These are phyloP conservation scores for Coemansia sp. DNA, from an alignment of 192 early-diverging fungal genomes.

Conservation along the genomic window DNA sequence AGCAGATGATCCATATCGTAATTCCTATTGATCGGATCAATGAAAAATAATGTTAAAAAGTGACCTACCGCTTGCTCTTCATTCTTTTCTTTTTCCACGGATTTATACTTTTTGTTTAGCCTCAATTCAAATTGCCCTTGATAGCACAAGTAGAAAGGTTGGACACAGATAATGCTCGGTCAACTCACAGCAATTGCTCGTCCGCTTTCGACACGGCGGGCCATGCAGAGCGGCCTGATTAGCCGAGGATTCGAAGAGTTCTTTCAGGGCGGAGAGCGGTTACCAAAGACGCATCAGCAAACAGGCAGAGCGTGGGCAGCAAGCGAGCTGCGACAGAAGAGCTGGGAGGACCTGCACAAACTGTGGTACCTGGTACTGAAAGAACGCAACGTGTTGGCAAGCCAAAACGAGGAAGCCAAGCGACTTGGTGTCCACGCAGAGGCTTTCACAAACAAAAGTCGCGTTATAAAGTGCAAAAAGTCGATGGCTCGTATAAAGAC, in stretches of 20 bases:
- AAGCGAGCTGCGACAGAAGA: slow-evolving; percentile 86
- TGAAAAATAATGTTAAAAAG: no score
- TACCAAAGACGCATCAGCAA: slow-evolving; percentile 52
- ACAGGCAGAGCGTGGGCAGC: slow-evolving; percentile 85
- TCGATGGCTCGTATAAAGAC: slow-evolving; percentile 82
- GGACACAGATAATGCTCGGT: slow-evolving; percentile 25
- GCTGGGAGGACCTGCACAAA: slow-evolving; percentile 95
- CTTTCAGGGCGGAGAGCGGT: slow-evolving; percentile 56
- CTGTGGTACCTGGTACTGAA: slow-evolving; percentile 90
- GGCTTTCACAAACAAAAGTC: slow-evolving; percentile 62
- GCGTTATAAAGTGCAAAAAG: slow-evolving; percentile 76
- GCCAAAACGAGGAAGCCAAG: slow-evolving; percentile 66
- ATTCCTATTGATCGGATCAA: no score
- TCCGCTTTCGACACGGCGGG: slow-evolving; percentile 43
- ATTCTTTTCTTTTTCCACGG: slow-evolving; percentile 4
- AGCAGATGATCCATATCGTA: no score
- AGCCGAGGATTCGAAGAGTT: slow-evolving; percentile 64
- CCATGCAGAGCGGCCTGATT: slow-evolving; percentile 50
- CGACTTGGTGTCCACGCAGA: slow-evolving; percentile 57
- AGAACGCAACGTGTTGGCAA: slow-evolving; percentile 79
- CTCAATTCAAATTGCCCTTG: neutral
- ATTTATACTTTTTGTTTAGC: neutral
- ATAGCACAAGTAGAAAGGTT: neutral
- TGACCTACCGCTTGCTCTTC: no score
- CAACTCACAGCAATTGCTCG: slow-evolving; percentile 24